Conservation (phyloP, 305 asterid genomes). For the Fraxinus nigra region DNA sequence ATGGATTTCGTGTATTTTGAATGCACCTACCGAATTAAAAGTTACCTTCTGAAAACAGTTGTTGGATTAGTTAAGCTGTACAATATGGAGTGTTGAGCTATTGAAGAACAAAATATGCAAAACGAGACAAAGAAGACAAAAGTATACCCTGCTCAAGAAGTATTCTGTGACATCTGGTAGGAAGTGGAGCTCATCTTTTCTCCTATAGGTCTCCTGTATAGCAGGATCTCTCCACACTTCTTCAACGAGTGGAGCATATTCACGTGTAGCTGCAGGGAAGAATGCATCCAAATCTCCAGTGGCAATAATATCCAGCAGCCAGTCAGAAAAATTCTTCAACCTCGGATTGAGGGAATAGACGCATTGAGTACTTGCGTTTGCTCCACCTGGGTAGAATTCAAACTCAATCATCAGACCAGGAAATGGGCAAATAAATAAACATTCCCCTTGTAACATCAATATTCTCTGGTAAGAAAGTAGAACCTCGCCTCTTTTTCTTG, state of each 20-base stretch:
- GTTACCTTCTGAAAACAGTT: not conserved
- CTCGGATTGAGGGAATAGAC: conserved; percentile 76
- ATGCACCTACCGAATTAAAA: not conserved
- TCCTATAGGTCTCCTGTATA: conserved; percentile 76
- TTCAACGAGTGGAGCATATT: conserved; percentile 94
- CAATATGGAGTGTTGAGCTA: not conserved
- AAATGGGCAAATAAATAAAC: not conserved
- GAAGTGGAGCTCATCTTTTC: conserved; percentile 82
- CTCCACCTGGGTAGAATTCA: conserved; percentile 41
- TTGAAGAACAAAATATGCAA: not conserved
- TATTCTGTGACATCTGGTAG: conserved; percentile 88
- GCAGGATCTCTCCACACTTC: conserved; percentile 96
- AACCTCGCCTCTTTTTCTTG: not conserved
- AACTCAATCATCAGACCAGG: conserved; percentile 9
- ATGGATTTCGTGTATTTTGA: not conserved
- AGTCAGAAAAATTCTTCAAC: conserved; percentile 87
- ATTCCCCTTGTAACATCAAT: not conserved
- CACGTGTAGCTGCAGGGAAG: conserved; percentile 97
- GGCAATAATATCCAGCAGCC: conserved; percentile 95
- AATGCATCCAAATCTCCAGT: conserved; percentile 96
- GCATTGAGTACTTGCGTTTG: conserved; percentile 45
- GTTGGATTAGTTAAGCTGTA: not conserved
- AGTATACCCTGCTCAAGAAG: conserved; percentile 81
- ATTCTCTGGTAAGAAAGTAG: not conserved
- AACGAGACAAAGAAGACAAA: not conserved